Percentiles rank a stretch among this genome's conserved stretches.
Conservation (phyloP, 164 flowering plant species). For the Piper longum region DNA sequence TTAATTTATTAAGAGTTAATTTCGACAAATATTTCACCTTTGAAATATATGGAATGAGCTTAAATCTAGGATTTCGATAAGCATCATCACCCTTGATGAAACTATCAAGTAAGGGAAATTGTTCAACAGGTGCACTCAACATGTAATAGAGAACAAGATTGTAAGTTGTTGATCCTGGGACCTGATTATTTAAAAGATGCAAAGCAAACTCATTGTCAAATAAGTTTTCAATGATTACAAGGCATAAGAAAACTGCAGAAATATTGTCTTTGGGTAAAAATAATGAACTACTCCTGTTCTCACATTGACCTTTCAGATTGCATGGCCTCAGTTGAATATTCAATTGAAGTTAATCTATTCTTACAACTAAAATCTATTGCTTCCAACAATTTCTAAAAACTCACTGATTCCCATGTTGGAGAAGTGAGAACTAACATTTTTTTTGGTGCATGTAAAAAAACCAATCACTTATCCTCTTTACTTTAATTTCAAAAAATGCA, state of each 20-base stretch:
- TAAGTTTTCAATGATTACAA: no score
- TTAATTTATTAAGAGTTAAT: background rate
- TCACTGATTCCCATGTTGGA: background rate
- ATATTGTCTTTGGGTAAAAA: no score
- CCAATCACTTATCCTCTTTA: background rate
- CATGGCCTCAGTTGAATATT: background rate
- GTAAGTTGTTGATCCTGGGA: constrained; percentile 71
- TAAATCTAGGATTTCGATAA: constrained; percentile 78
- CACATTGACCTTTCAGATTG: background rate
- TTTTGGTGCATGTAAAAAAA: no score
- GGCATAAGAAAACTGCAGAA: background rate
- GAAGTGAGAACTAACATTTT: no score
- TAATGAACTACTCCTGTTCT: background rate
- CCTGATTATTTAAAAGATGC: constrained; percentile 24
- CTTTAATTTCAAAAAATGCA: background rate
- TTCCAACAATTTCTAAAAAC: background rate
- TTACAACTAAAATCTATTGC: background rate
- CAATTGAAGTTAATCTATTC: background rate
- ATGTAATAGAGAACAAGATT: constrained; percentile 58
- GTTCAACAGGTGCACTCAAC: constrained; percentile 51
- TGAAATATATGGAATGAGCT: constrained; percentile 89
- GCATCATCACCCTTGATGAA: constrained; percentile 82
- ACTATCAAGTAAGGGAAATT: constrained; percentile 44
- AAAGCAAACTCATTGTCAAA: background rate
- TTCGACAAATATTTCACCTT: constrained; percentile 32